Evolutionary conservation across 495 filamentous ascomycete genomes (phyloP).

Genomic region (Aspergillus homomorphus): DNA sequence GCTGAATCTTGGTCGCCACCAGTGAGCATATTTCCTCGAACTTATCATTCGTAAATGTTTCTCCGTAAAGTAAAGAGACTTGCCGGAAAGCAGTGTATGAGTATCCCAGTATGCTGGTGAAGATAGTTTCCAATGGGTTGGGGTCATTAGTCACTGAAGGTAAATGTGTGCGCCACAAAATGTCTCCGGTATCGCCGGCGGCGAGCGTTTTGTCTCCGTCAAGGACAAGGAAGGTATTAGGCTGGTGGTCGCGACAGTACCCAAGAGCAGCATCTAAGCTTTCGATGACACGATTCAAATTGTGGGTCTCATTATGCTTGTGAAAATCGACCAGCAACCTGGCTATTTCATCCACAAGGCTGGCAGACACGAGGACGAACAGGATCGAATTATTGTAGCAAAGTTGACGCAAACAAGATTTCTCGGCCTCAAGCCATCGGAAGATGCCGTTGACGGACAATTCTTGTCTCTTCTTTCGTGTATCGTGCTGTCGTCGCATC

Average conservation of each 20-base stretch:
- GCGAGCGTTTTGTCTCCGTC: constrained; percentile 60
- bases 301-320: constrained; percentile 38
- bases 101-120: constrained; percentile 49
- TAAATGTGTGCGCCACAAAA: constrained; percentile 48
- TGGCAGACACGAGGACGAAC: constrained; percentile 32
- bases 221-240: constrained; percentile 49
- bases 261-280: constrained; percentile 40
- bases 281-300: constrained; percentile 33
- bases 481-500: constrained; percentile 39
- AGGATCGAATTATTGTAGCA: constrained; percentile 49
- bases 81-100: constrained; percentile 58
- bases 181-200: constrained; percentile 49
- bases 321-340: constrained; percentile 39
- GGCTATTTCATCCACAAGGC: constrained; percentile 16
- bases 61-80: constrained; percentile 54
- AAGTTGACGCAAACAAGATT: constrained; percentile 41
- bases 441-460: constrained; percentile 40
- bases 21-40: constrained; percentile 49
- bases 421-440: constrained; percentile 55
- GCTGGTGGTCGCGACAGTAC: constrained; percentile 15
- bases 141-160: not conserved
- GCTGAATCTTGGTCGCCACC: constrained; percentile 40
- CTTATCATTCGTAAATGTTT: constrained; percentile 33
- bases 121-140: constrained; percentile 45
- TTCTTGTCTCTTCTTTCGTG: constrained; percentile 30